These are phyloP conservation scores for Leccinum subrobustum DNA, from an alignment of 1,284 basidiomycete genomes.

Conservation along the genomic window DNA sequence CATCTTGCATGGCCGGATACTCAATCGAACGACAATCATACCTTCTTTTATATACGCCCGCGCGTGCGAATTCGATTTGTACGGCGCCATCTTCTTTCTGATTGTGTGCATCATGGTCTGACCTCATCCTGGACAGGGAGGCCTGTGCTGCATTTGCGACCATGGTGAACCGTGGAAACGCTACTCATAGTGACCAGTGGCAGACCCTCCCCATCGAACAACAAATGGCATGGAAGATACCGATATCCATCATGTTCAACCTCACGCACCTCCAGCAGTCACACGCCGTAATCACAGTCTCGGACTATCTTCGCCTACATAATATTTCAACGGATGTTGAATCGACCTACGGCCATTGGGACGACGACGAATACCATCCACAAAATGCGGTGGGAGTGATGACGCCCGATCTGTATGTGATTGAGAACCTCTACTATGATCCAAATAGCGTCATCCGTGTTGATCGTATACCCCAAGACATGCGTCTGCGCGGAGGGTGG, in stretches of 20 bases:
- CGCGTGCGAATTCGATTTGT: conserved; percentile 39
- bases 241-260: conserved; percentile 44
- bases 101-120: neutral
- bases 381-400: neutral
- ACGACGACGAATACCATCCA: conserved; percentile 30
- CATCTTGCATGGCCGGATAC: conserved; percentile 36
- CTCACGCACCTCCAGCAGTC: conserved; percentile 40
- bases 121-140: conserved; percentile 11
- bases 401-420: conserved; percentile 31
- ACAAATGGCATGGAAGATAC: conserved; percentile 42
- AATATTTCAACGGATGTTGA: conserved; percentile 34
- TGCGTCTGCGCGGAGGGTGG: conserved; percentile 33
- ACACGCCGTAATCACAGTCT: conserved; percentile 40
- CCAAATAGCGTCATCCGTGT: conserved; percentile 34
- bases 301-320: conserved; percentile 45
- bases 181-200: conserved; percentile 39
- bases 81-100: conserved; percentile 4
- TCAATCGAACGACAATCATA: conserved; percentile 39
- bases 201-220: conserved; percentile 38
- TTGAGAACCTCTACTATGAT: conserved; percentile 43
- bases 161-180: conserved; percentile 43
- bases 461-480: conserved; percentile 34
- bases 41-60: conserved; percentile 43
- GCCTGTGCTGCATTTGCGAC: conserved; percentile 36
- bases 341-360: conserved; percentile 39